Evolutionary conservation across 2,329 filamentous ascomycete genomes (phyloP).

Genomic region (Cordyceps fumosorosea): DNA sequence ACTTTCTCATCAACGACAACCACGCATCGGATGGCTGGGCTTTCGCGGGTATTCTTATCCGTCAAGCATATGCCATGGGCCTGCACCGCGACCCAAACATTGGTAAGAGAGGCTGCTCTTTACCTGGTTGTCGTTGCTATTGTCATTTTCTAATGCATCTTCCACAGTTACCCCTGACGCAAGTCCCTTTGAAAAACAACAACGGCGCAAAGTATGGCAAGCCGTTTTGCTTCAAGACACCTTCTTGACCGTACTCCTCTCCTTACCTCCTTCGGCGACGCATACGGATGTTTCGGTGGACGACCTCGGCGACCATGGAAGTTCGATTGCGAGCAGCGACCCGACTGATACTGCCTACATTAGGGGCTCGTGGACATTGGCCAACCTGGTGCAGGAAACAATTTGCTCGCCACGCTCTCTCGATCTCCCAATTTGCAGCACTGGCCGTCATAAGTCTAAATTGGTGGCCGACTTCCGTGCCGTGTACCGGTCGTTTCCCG

Average conservation of each 20-base stretch:
- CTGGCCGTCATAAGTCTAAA: slow-evolving; percentile 61
- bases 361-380: slow-evolving; percentile 70
- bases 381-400: slow-evolving; percentile 70
- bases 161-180: slow-evolving; percentile 54
- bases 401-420: slow-evolving; percentile 70
- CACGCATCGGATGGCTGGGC: slow-evolving; percentile 78
- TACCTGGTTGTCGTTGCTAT: neutral
- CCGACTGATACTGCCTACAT: slow-evolving; percentile 66
- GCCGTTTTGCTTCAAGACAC: slow-evolving; percentile 76
- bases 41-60: slow-evolving; percentile 69
- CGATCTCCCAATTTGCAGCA: slow-evolving; percentile 63
- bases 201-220: slow-evolving; percentile 75
- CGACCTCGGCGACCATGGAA: slow-evolving; percentile 59
- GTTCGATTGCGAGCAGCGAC: slow-evolving; percentile 50
- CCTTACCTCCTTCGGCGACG: slow-evolving; percentile 69
- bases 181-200: slow-evolving; percentile 66
- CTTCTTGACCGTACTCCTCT: slow-evolving; percentile 70
- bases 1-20: slow-evolving; percentile 82
- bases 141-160: neutral
- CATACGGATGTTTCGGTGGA: slow-evolving; percentile 75
- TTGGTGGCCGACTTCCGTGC: slow-evolving; percentile 63
- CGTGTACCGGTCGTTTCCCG: slow-evolving; percentile 66
- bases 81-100: slow-evolving; percentile 74
- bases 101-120: slow-evolving; percentile 30
- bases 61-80: slow-evolving; percentile 77